Conservation (phyloP, 306 rosid genomes). For the Comarum palustre region DNA sequence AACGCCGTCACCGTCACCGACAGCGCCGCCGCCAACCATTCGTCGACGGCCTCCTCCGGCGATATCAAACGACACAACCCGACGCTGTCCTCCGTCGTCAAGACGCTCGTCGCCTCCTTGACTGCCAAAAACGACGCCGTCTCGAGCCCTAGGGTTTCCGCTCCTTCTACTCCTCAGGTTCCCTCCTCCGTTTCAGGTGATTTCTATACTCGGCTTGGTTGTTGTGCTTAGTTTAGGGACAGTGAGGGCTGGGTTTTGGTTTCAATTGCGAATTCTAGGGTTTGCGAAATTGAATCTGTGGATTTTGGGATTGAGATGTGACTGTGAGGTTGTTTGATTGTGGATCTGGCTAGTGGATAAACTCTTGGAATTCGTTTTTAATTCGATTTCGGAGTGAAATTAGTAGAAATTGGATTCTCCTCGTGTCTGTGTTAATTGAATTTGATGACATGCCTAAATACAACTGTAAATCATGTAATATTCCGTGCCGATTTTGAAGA, state of each 20-base stretch:
- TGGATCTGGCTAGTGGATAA: not conserved
- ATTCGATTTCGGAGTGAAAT: not conserved
- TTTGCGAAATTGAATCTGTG: not conserved
- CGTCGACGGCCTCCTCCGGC: slow-evolving; percentile 29
- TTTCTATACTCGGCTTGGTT: not conserved
- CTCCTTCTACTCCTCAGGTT: slow-evolving; percentile 23
- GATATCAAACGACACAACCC: slow-evolving; percentile 33
- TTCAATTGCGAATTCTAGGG: slow-evolving; percentile 13
- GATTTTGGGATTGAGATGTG: not conserved
- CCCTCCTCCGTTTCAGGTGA: slow-evolving; percentile 21
- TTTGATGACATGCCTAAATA: not conserved
- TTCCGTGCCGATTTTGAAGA: not conserved
- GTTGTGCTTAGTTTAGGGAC: not conserved
- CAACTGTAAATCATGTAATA: not conserved
- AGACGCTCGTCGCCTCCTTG: slow-evolving; percentile 6
- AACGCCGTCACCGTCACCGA: slow-evolving; percentile 37
- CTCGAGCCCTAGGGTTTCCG: slow-evolving; percentile 29
- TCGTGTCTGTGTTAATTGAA: not conserved
- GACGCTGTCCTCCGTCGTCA: slow-evolving; percentile 25
- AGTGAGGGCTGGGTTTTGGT: not conserved
- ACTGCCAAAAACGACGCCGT: slow-evolving; percentile 1
- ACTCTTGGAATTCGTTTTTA: not conserved
- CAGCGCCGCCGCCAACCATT: slow-evolving; percentile 12
- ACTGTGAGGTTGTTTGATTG: not conserved
- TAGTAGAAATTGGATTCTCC: not conserved